phyloP scores from a whole-genome alignment of 352 stramenopile species.

The Phytophthora colocasiae region DNA sequence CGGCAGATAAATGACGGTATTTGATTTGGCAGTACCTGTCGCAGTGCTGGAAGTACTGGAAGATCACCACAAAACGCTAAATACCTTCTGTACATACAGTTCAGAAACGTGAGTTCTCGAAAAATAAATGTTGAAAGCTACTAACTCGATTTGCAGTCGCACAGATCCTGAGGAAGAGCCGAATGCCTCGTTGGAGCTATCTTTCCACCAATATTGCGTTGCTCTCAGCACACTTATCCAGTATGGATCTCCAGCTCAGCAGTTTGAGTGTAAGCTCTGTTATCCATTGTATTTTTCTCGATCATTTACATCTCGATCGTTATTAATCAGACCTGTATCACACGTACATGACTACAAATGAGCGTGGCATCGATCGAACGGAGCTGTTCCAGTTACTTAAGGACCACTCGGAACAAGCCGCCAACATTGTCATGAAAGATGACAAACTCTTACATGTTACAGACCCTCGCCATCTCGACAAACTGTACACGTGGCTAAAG shows the following conservation, averaged over 20 bases:
- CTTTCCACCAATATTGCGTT: slow-evolving; percentile 64
- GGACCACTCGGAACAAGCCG: slow-evolving; percentile 48
- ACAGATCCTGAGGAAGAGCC: slow-evolving; percentile 8
- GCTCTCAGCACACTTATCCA: slow-evolving; percentile 53
- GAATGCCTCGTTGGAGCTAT: slow-evolving; percentile 28
- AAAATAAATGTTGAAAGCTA: too few species aligned
- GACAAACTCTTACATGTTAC: slow-evolving; percentile 18
- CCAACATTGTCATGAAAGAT: slow-evolving; percentile 30
- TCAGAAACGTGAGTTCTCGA: slow-evolving; percentile 11
- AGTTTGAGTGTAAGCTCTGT: slow-evolving; percentile 62
- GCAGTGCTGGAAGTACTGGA: slow-evolving; percentile 46
- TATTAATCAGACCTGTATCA: slow-evolving; percentile 56
- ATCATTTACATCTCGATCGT: too few species aligned
- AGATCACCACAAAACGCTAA: slow-evolving; percentile 51
- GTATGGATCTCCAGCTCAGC: slow-evolving; percentile 46
- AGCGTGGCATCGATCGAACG: slow-evolving; percentile 59
- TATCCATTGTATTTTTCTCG: background rate
- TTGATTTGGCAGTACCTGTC: slow-evolving; percentile 41
- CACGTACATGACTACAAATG: slow-evolving; percentile 57
- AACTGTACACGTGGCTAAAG: slow-evolving; percentile 80
- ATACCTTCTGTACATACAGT: slow-evolving; percentile 45
- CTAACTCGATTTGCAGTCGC: slow-evolving; percentile 2
- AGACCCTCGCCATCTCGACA: slow-evolving; percentile 62
- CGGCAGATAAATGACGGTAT: too few species aligned
- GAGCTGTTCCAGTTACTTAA: slow-evolving; percentile 66